Conservation (phyloP, 192 early-diverging fungal genomes). For the Backusella australiensis region DNA sequence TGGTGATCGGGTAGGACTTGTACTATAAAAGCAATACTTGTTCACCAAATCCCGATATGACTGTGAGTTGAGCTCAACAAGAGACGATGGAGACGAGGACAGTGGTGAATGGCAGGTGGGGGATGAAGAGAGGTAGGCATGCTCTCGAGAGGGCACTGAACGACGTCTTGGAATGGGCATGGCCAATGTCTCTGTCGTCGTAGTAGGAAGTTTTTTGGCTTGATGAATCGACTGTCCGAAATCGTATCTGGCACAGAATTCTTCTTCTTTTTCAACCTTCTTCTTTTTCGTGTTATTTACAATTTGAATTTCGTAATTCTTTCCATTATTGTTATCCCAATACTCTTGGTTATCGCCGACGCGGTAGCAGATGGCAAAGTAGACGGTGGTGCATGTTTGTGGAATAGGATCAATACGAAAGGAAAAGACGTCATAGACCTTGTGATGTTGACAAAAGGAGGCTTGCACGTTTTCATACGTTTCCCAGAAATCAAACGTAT, state of each 20-base stretch:
- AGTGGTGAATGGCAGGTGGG: slow-evolving; percentile 10
- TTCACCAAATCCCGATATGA: slow-evolving; percentile 54
- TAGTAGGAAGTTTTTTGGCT: background rate
- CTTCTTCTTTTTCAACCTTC: background rate
- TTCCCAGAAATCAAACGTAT: slow-evolving; percentile 81
- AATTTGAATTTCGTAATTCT: slow-evolving; percentile 73
- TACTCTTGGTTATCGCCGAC: slow-evolving; percentile 63
- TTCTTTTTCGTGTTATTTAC: slow-evolving; percentile 2
- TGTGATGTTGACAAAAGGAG: slow-evolving; percentile 52
- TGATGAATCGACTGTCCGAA: slow-evolving; percentile 10
- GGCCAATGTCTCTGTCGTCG: background rate
- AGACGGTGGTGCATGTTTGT: slow-evolving; percentile 40
- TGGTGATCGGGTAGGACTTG: slow-evolving; percentile 29
- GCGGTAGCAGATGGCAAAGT: slow-evolving; percentile 64
- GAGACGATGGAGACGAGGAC: slow-evolving; percentile 27
- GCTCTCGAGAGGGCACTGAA: background rate
- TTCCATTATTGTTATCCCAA: slow-evolving; percentile 92
- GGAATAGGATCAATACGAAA: slow-evolving; percentile 39
- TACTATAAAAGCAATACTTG: slow-evolving; percentile 55
- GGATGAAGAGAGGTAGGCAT: background rate
- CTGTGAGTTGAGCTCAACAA: slow-evolving; percentile 35
- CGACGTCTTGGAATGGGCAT: slow-evolving; percentile 7
- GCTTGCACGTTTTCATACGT: slow-evolving; percentile 64
- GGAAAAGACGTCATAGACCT: slow-evolving; percentile 62
- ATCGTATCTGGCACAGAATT: slow-evolving; percentile 30